Percentiles rank a stretch among this genome's conserved stretches.
Evolutionary conservation across 805 yeast genomes (phyloP).

Genomic region (Candida tallmaniae): DNA sequence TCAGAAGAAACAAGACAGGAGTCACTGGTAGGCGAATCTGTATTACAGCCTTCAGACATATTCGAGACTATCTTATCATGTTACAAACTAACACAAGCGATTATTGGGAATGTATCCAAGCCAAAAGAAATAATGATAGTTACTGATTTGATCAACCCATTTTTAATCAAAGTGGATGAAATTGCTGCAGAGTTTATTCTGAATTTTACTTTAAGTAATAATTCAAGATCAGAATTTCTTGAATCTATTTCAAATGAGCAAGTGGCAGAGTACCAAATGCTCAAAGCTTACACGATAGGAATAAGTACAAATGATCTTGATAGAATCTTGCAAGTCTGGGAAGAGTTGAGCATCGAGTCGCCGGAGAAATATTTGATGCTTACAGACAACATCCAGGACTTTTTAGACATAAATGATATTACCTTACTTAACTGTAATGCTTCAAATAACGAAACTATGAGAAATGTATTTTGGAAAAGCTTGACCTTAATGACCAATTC

Average conservation of each 20-base stretch:
- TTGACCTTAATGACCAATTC: conserved; percentile 32
- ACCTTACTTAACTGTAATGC: conserved; percentile 10
- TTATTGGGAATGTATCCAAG: conserved; percentile 23
- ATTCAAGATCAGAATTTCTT: conserved; percentile 18
- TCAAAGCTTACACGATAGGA: conserved; percentile 23
- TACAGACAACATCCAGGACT: conserved; percentile 40
- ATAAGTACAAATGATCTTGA: conserved; percentile 23
- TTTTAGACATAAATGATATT: conserved; percentile 33
- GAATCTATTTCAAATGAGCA: conserved; percentile 24
- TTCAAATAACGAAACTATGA: conserved; percentile 8
- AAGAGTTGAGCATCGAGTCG: conserved; percentile 15
- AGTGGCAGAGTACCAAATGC: conserved; percentile 26
- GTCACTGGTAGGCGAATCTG: conserved; percentile 17
- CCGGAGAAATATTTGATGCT: conserved; percentile 39
- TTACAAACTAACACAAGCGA: conserved; percentile 25
- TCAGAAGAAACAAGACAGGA: conserved; percentile 3
- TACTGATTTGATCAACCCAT: conserved; percentile 15
- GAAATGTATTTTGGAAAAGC: conserved; percentile 33
- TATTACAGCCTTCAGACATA: conserved; percentile 32
- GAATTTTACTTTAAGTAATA: conserved; percentile 14
- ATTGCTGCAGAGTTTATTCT: conserved; percentile 16
- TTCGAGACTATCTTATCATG: conserved; percentile 28
- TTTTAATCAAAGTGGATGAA: conserved; percentile 15
- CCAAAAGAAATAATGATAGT: conserved; percentile 7
- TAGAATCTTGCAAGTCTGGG: conserved; percentile 31